These are phyloP conservation scores for Panicum virgatum DNA, from an alignment of 202 grass and related monocot species.

Conservation along the genomic window DNA sequence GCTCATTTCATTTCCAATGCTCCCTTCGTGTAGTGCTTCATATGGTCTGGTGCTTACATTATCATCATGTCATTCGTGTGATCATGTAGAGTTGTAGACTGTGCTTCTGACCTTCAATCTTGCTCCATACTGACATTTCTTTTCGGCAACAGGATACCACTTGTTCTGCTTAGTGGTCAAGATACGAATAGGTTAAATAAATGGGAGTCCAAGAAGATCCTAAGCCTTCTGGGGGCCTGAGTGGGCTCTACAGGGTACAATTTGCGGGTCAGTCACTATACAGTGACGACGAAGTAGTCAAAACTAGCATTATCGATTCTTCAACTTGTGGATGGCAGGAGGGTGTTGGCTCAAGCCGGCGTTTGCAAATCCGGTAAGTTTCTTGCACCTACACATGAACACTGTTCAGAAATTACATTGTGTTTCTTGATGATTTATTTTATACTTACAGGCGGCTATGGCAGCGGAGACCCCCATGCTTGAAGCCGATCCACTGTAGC, in stretches of 20 bases:
- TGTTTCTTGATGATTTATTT: conserved; percentile 21
- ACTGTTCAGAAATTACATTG: not conserved
- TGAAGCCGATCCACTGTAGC: conserved; percentile 80
- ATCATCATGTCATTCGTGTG: not conserved
- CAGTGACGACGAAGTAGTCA: conserved; percentile 42
- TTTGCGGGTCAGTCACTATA: conserved; percentile 39
- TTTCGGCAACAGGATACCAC: conserved; percentile 15
- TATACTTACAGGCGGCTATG: conserved; percentile 63
- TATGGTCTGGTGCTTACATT: not conserved
- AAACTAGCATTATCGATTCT: conserved; percentile 34
- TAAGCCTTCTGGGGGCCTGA: conserved; percentile 50
- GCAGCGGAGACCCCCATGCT: conserved; percentile 75
- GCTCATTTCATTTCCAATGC: not conserved
- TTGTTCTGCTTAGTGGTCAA: conserved; percentile 13
- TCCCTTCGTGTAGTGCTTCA: not conserved
- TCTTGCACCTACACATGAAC: not conserved
- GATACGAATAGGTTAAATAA: conserved; percentile 17
- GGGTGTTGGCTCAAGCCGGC: conserved; percentile 39
- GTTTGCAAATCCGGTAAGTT: conserved; percentile 60
- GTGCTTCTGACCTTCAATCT: not conserved
- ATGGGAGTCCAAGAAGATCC: conserved; percentile 52
- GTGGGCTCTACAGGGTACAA: conserved; percentile 60
- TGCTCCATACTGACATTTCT: not conserved
- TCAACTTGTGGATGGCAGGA: conserved; percentile 31
- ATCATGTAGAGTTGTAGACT: not conserved